Evolutionary conservation across 768 basidiomycete genomes (phyloP).

Genomic region (Kwoniella dejecticola): DNA sequence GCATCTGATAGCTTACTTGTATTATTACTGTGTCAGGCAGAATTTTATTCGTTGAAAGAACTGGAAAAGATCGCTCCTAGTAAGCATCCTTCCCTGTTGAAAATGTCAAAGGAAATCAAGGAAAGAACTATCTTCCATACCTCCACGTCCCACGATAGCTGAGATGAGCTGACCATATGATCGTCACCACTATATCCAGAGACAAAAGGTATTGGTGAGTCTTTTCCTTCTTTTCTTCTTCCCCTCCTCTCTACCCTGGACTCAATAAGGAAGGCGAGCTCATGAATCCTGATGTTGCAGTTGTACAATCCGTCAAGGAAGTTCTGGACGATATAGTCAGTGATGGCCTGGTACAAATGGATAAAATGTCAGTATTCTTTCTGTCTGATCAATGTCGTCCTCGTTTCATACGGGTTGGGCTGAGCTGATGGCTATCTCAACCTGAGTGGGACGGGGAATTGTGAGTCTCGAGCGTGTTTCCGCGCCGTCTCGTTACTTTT

Average conservation of each 20-base stretch:
- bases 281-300: slow-evolving; percentile 56
- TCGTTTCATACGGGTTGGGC: no score
- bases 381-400: no score
- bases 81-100: slow-evolving; percentile 24
- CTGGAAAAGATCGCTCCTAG: slow-evolving; percentile 68
- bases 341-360: slow-evolving; percentile 78
- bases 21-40: slow-evolving; percentile 64
- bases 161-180: not conserved
- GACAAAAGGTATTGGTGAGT: slow-evolving; percentile 82
- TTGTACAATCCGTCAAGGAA: slow-evolving; percentile 89
- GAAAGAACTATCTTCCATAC: no score
- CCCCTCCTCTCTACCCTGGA: no score
- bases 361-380: slow-evolving; percentile 73
- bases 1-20: slow-evolving; percentile 1
- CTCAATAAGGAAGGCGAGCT: not conserved
- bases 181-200: slow-evolving; percentile 60
- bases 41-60: slow-evolving; percentile 88
- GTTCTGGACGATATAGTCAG: slow-evolving; percentile 83
- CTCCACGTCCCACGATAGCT: slow-evolving; percentile 3
- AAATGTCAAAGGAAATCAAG: no score
- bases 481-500: no score
- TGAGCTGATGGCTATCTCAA: no score
- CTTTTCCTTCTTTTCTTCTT: not conserved
- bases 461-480: no score
- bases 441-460: slow-evolving; percentile 80